Conservation (phyloP, 495 filamentous ascomycete genomes). For the Podospora bellae-mahoneyi region DNA sequence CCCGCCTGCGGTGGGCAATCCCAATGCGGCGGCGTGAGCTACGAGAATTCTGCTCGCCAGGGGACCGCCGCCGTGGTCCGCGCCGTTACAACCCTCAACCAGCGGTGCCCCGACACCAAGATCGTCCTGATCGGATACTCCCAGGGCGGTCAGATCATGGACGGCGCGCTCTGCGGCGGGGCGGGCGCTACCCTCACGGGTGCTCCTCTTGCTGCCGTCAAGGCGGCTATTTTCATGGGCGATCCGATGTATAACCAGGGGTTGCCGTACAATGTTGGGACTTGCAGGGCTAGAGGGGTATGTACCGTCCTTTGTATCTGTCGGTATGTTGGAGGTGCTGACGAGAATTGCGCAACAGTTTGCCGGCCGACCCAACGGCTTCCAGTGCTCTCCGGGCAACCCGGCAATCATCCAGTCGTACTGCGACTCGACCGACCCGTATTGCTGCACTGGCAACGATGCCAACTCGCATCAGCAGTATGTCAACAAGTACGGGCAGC, state of each 20-base stretch:
- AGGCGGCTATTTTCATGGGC: conserved; percentile 62
- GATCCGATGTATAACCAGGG: conserved; percentile 54
- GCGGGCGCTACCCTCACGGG: conserved; percentile 34
- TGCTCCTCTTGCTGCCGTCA: conserved; percentile 41
- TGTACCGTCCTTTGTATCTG: conserved; percentile 25
- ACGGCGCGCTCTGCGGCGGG: conserved; percentile 61
- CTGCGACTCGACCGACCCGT: conserved; percentile 60
- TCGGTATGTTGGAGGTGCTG: background rate
- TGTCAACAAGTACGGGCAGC: conserved; percentile 55
- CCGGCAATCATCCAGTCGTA: conserved; percentile 56
- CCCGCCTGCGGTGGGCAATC: conserved; percentile 50
- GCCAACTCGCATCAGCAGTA: conserved; percentile 57
- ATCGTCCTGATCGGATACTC: conserved; percentile 64
- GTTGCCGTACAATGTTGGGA: conserved; percentile 59
- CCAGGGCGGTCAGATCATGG: conserved; percentile 62
- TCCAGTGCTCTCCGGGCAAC: conserved; percentile 45
- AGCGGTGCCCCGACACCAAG: conserved; percentile 52
- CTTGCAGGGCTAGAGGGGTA: conserved; percentile 57
- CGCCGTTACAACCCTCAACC: conserved; percentile 52
- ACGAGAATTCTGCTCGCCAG: conserved; percentile 50
- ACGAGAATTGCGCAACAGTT: conserved; percentile 38
- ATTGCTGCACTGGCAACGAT: conserved; percentile 62
- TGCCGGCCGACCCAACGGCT: conserved; percentile 53
- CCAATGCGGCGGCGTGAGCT: conserved; percentile 48
- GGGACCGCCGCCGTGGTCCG: conserved; percentile 52